A percentile compares a stretch with the other conserved stretches of the same genome.
These are phyloP conservation scores for Penicillium rolfsii DNA, from an alignment of 2,329 filamentous ascomycete species.

Conservation along the genomic window DNA sequence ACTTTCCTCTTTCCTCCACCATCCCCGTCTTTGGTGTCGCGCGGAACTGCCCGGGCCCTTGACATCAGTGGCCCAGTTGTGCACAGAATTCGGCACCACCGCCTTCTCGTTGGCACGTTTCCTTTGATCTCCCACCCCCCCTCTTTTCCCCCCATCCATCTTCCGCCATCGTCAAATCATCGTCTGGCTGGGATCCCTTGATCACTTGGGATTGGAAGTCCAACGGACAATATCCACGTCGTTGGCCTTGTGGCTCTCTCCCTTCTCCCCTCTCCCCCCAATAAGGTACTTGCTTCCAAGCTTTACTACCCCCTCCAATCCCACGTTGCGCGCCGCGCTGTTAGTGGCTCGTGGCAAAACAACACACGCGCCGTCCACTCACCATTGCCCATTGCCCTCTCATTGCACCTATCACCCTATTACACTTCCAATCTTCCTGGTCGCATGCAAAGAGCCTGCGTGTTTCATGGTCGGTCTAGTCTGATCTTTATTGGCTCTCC, in stretches of 20 bases:
- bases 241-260: background rate
- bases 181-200: slow-evolving; percentile 24
- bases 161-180: slow-evolving; percentile 24
- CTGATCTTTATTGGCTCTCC: slow-evolving; percentile 19
- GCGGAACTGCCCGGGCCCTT: slow-evolving; percentile 19
- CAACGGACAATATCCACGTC: slow-evolving; percentile 24
- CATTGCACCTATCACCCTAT: background rate
- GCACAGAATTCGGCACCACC: slow-evolving; percentile 12
- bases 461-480: slow-evolving; percentile 13
- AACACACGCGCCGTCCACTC: slow-evolving; percentile 24
- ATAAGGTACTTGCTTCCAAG: slow-evolving; percentile 10
- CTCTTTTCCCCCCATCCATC: slow-evolving; percentile 8
- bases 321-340: slow-evolving; percentile 28
- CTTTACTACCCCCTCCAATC: slow-evolving; percentile 24
- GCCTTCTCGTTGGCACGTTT: slow-evolving; percentile 26
- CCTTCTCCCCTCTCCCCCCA: slow-evolving; percentile 11
- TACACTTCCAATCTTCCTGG: background rate
- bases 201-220: slow-evolving; percentile 22
- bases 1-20: background rate
- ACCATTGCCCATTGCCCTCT: background rate
- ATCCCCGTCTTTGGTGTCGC: background rate
- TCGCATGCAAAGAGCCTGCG: slow-evolving; percentile 19
- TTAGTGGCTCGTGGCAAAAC: slow-evolving; percentile 26
- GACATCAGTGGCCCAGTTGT: slow-evolving; percentile 11
- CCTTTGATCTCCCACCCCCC: slow-evolving; percentile 17